Conservation (phyloP, 1,139 yeast species). For the Lipomyces yarrowii region DNA sequence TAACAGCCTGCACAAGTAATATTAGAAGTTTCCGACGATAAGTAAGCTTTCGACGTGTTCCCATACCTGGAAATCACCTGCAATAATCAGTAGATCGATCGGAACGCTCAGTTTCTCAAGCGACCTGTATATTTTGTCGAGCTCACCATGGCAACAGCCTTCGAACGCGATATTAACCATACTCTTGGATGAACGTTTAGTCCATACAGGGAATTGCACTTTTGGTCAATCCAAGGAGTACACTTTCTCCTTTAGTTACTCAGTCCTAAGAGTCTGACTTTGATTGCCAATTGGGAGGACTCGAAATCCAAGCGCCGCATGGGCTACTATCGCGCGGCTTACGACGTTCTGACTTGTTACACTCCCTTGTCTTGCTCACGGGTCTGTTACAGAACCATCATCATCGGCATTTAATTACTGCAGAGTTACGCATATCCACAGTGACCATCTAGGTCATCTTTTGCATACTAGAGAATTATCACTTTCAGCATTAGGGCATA, state of each 20-base stretch:
- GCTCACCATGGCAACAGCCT: conserved; percentile 93
- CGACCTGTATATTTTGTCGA: conserved; percentile 58
- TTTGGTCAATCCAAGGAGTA: not conserved
- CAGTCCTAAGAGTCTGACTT: not conserved
- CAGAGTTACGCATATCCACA: not conserved
- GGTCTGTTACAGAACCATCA: not conserved
- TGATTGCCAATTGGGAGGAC: not conserved
- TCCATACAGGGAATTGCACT: not conserved
- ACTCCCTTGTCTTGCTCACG: too few species aligned
- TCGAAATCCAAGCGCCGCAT: not conserved
- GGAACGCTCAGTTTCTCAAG: conserved; percentile 43
- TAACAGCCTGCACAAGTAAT: conserved; percentile 60
- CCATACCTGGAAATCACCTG: conserved; percentile 70
- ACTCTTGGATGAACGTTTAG: not conserved
- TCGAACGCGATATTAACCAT: conserved; percentile 60
- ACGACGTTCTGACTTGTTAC: too few species aligned
- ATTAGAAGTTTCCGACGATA: not conserved
- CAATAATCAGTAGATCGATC: conserved; percentile 69
- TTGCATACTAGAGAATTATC: not conserved
- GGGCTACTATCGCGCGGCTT: not conserved
- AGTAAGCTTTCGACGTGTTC: conserved; percentile 8
- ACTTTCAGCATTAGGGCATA: not conserved
- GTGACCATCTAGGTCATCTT: not conserved
- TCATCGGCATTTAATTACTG: not conserved
- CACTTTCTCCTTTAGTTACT: not conserved